Conservation (phyloP, 768 basidiomycete genomes). For the Boletus rubroflammeus region DNA sequence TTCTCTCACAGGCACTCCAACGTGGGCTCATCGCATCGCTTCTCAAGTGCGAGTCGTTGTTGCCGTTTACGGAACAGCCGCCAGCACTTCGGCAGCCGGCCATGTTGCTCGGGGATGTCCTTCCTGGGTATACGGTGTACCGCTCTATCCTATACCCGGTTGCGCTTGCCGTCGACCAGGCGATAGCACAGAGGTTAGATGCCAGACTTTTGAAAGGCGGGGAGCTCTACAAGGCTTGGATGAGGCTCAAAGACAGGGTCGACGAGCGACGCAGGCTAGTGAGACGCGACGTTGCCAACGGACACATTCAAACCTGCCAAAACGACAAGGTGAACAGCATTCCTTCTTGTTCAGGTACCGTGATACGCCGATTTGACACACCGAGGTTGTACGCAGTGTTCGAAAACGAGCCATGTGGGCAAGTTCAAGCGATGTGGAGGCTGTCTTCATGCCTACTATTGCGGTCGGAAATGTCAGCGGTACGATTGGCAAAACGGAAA, state of each 20-base stretch:
- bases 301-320: slow-evolving; percentile 27
- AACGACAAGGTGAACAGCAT: slow-evolving; percentile 16
- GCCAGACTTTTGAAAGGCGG: slow-evolving; percentile 10
- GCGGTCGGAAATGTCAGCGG: slow-evolving; percentile 25
- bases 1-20: slow-evolving; percentile 24
- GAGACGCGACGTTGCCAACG: slow-evolving; percentile 11
- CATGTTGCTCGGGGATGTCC: slow-evolving; percentile 14
- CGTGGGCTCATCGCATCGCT: slow-evolving; percentile 20
- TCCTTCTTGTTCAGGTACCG: neutral
- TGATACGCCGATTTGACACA: neutral
- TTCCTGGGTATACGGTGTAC: slow-evolving; percentile 26
- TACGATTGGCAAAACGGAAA: slow-evolving; percentile 27
- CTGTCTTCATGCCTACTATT: slow-evolving; percentile 30
- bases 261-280: slow-evolving; percentile 19
- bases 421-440: slow-evolving; percentile 26
- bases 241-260: slow-evolving; percentile 16
- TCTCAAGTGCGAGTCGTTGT: slow-evolving; percentile 22
- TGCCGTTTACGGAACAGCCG: slow-evolving; percentile 16
- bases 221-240: slow-evolving; percentile 23
- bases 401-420: slow-evolving; percentile 14
- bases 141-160: slow-evolving; percentile 22
- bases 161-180: slow-evolving; percentile 7
- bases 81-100: slow-evolving; percentile 1
- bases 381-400: slow-evolving; percentile 13
- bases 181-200: slow-evolving; percentile 8